Evolutionary conservation across 306 rosid species (phyloP), one percentile per base, ranked within the genome.

Genomic region (Prunus mira): DNA sequence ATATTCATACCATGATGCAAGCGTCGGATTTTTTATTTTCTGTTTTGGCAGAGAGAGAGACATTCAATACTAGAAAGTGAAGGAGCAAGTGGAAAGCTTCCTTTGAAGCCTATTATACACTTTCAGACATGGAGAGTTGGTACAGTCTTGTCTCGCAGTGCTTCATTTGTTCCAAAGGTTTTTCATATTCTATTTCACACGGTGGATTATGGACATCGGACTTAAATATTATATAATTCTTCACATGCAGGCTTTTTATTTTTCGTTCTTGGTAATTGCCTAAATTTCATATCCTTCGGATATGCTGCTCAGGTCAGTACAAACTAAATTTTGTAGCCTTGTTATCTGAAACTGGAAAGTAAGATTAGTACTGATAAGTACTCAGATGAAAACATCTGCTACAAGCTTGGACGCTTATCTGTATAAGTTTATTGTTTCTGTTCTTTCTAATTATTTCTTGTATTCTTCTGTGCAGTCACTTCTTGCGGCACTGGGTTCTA

Each of bases 401-500:
- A 9, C 76, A 58, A 58, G 67, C 34, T 72, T 34, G 20, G 34
- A 11, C 38, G 20, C 41, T 9, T 60, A 17, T 46, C 38, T 19
- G 46, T n/a, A 43, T 41, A 28, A 73, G 66, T 24, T 32, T 67
- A 30, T n/a, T 69, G 30, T 62, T 75, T 47, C 27, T 12, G 45
- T 74, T 84, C 54, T 32, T 71, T 43, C 70, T 84, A 62, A 50
- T 62, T 71, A 12, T 64, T 76, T 56, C 64, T 46, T 64, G 71
- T 71, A 57, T 71, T 8, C 64, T 9, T 79, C 61, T 28, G 56
- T 78, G 86, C 96, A 92, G 99, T 95, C 99, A 69, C 96, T 95
- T 83, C 97, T 95, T 77, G 99, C 99, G 9, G 99, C 99, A 34
- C 86, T 95, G 79, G 99, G 99, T 83, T 95, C 99, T 69, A 86